phyloP scores from a whole-genome alignment of 1,284 basidiomycete genomes.

The Fomitopsis pinicola region DNA sequence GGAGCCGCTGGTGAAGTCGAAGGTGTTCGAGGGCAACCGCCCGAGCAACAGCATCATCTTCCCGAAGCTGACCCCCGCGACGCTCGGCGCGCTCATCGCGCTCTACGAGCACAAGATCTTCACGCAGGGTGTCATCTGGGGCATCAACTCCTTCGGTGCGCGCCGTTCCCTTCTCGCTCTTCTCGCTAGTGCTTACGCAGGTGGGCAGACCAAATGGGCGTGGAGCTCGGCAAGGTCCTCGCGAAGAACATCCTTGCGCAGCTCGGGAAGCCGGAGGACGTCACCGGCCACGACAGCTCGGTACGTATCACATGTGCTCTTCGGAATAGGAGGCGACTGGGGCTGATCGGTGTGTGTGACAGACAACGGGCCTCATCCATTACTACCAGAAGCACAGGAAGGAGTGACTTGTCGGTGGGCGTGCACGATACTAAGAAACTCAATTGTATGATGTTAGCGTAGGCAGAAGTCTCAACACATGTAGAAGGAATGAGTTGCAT shows the following conservation, averaged over 20 bases:
- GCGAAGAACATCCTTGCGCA: slow-evolving; percentile 94
- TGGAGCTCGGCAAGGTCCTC: slow-evolving; percentile 94
- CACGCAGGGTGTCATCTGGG: slow-evolving; percentile 95
- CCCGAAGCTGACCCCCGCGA: slow-evolving; percentile 87
- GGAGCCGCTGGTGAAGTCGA: slow-evolving; percentile 89
- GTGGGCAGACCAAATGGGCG: slow-evolving; percentile 82
- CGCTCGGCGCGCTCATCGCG: slow-evolving; percentile 85
- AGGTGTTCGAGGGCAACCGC: slow-evolving; percentile 97
- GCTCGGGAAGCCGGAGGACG: slow-evolving; percentile 78
- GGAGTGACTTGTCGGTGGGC: slow-evolving; percentile 41
- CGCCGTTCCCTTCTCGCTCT: background rate
- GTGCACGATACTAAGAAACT: background rate
- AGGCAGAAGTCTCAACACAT: background rate
- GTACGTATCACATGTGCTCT: slow-evolving; percentile 36
- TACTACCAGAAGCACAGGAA: slow-evolving; percentile 88
- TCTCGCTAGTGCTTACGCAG: background rate
- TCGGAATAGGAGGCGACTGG: background rate
- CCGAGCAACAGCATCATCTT: slow-evolving; percentile 98
- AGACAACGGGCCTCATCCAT: slow-evolving; percentile 93
- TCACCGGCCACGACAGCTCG: slow-evolving; percentile 89
- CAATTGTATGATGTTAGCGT: background rate
- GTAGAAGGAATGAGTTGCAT: background rate
- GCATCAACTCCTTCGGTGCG: slow-evolving; percentile 94
- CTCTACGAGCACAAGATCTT: slow-evolving; percentile 99
- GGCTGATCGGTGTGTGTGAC: slow-evolving; percentile 2